phyloP scores from a whole-genome alignment of 2,329 filamentous ascomycete species.

The Neonectria hederae region DNA sequence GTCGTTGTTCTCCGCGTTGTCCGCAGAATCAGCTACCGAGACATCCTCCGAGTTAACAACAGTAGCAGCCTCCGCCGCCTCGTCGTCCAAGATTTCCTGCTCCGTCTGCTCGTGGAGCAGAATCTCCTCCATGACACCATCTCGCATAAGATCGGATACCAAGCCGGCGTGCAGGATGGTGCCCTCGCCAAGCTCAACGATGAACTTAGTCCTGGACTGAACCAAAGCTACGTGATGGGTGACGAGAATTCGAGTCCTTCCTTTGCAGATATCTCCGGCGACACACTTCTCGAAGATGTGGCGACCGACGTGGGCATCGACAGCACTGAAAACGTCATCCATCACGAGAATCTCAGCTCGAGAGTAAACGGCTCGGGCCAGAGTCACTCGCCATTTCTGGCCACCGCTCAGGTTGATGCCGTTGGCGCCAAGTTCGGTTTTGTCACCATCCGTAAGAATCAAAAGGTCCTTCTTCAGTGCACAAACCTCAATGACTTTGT shows the following conservation, averaged over 20 bases:
- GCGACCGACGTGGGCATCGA: slow-evolving; percentile 83
- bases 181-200: slow-evolving; percentile 78
- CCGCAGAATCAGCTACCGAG: slow-evolving; percentile 53
- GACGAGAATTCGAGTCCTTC: slow-evolving; percentile 79
- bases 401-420: slow-evolving; percentile 87
- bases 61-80: slow-evolving; percentile 53
- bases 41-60: slow-evolving; percentile 65
- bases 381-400: slow-evolving; percentile 83
- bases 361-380: slow-evolving; percentile 83
- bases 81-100: slow-evolving; percentile 59
- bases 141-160: slow-evolving; percentile 69
- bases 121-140: slow-evolving; percentile 65
- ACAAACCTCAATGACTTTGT: slow-evolving; percentile 75
- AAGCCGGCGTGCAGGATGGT: slow-evolving; percentile 70
- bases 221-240: slow-evolving; percentile 82
- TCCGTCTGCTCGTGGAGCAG: slow-evolving; percentile 63
- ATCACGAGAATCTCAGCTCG: slow-evolving; percentile 79
- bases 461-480: slow-evolving; percentile 79
- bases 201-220: slow-evolving; percentile 75
- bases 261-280: slow-evolving; percentile 73
- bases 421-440: slow-evolving; percentile 84
- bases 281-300: slow-evolving; percentile 82
- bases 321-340: slow-evolving; percentile 85
- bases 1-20: slow-evolving; percentile 49
- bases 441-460: slow-evolving; percentile 79